Base-by-base conservation (phyloP, 2,329 filamentous ascomycete species). In the Apiospora sp. region DNA sequence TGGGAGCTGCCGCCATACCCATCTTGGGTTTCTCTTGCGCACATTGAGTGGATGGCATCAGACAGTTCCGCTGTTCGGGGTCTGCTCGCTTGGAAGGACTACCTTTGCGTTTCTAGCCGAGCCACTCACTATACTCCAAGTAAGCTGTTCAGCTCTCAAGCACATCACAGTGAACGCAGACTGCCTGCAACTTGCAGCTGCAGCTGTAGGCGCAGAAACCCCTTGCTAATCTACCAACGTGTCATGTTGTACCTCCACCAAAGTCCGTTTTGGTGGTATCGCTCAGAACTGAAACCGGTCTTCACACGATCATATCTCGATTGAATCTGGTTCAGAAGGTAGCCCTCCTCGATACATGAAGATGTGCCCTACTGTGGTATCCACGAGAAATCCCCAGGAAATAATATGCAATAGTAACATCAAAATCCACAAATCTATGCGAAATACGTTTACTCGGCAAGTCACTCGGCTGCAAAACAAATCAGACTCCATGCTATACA, bases 251-350 rank as follows among this genome's bases (percentile, higher is more conserved):
- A 58, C 51, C 51, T 30, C 51, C 51, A 34, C 14, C 51, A 34
- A 16, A 16, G 4, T 58, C 27, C 19, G 10, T 61, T 30, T 41
- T 4, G 34, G 10, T 24, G 5, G 3, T 12, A 64, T 64, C 34
- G 58, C 58, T 64, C 58, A 64, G 30, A 64, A 64, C 19, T 41
- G 58, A 41, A 41, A 64, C 41, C 58, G 19, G 22, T 37, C 58
- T n/a, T 12, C 34, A 19, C 58, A 64, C 58, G 58, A 64, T 64
- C 58, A 37, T 24, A 41, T 64, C 58, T 41, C 34, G 58, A 64
- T 41, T n/a, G 1, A 41, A 37, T 37, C 16, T 37, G 37, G 30
- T 8, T 37, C 54, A 37, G 16, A 19, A 61, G 16, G 27, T 37
- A 8, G 0, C 16, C 27, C 13, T 19, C 6, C 51, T 8, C 2